phyloP scores from a whole-genome alignment of 2,329 filamentous ascomycete genomes.

The Cercospora beticola region DNA sequence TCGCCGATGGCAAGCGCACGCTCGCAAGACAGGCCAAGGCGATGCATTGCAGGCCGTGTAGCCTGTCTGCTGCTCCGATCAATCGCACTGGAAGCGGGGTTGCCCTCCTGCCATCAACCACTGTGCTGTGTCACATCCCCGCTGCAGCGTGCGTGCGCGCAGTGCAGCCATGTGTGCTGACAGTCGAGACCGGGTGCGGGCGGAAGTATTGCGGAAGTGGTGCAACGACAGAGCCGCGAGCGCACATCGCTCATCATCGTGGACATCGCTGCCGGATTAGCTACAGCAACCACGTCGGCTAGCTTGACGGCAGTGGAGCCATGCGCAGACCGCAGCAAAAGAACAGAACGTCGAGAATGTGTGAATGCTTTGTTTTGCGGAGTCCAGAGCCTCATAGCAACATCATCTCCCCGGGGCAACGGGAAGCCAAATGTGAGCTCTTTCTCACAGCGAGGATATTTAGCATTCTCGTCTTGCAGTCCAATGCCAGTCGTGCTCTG shows the following conservation, averaged over 20 bases:
- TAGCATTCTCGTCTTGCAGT: not conserved
- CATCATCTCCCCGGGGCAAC: slow-evolving; percentile 7
- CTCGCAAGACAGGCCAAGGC: slow-evolving; percentile 4
- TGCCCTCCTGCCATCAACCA: slow-evolving; percentile 8
- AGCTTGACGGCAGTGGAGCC: slow-evolving; percentile 3
- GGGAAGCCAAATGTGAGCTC: slow-evolving; percentile 10
- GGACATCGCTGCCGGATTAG: slow-evolving; percentile 20
- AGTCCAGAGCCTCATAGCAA: not conserved
- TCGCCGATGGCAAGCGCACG: not conserved
- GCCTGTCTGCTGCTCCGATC: slow-evolving; percentile 6
- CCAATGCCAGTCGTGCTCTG: not conserved
- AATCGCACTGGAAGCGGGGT: slow-evolving; percentile 11
- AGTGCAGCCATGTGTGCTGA: not conserved
- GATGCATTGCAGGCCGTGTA: slow-evolving; percentile 10
- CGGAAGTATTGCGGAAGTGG: slow-evolving; percentile 29
- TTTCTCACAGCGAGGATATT: not conserved
- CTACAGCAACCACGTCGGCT: slow-evolving; percentile 1
- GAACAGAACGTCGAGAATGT: not conserved
- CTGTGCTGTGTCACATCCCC: slow-evolving; percentile 2
- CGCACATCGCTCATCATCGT: slow-evolving; percentile 6
- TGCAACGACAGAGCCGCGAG: slow-evolving; percentile 1
- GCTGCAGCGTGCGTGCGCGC: not conserved
- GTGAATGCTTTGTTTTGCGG: not conserved
- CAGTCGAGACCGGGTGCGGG: slow-evolving; percentile 2
- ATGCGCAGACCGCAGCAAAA: not conserved